Conservation (phyloP, 2,329 filamentous ascomycete species). For the Trichothecium sympodiale region DNA sequence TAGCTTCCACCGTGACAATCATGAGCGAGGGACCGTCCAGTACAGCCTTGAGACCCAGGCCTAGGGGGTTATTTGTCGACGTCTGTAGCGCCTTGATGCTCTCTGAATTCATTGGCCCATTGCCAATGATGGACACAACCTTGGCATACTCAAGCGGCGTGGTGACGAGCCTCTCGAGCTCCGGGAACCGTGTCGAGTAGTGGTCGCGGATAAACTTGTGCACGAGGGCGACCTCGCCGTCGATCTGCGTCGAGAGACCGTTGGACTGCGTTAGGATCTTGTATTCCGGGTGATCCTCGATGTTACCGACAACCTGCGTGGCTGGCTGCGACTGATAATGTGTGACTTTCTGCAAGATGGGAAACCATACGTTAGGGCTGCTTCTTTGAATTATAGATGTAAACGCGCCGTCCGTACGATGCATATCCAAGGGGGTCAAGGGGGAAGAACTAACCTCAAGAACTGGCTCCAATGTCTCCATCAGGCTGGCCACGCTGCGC, state of each 20-base stretch:
- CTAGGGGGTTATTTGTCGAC: conserved; percentile 67
- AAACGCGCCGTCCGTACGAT: conserved; percentile 37
- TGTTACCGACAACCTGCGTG: conserved; percentile 60
- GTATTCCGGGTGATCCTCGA: conserved; percentile 89
- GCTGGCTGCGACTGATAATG: conserved; percentile 62
- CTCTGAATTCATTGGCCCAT: conserved; percentile 72
- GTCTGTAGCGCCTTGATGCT: conserved; percentile 72
- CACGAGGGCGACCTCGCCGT: conserved; percentile 82
- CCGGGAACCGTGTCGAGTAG: conserved; percentile 87
- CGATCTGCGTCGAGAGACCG: conserved; percentile 80
- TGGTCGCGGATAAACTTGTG: conserved; percentile 96
- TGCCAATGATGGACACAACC: conserved; percentile 84
- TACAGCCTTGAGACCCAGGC: conserved; percentile 64
- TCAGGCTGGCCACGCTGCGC: conserved; percentile 65
- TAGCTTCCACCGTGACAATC: conserved; percentile 92
- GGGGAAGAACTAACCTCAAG: conserved; percentile 57
- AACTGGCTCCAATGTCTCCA: conserved; percentile 71
- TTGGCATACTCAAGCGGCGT: conserved; percentile 94
- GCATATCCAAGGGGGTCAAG: conserved; percentile 13
- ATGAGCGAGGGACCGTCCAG: conserved; percentile 85
- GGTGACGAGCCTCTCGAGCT: conserved; percentile 79
- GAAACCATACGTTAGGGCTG: conserved; percentile 56
- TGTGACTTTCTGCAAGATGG: conserved; percentile 60
- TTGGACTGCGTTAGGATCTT: conserved; percentile 82
- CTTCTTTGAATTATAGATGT: conserved; percentile 44